Percentiles rank a stretch among this genome's conserved stretches.
Conservation (phyloP, 768 basidiomycete genomes). For the Mycena vulgaris region DNA sequence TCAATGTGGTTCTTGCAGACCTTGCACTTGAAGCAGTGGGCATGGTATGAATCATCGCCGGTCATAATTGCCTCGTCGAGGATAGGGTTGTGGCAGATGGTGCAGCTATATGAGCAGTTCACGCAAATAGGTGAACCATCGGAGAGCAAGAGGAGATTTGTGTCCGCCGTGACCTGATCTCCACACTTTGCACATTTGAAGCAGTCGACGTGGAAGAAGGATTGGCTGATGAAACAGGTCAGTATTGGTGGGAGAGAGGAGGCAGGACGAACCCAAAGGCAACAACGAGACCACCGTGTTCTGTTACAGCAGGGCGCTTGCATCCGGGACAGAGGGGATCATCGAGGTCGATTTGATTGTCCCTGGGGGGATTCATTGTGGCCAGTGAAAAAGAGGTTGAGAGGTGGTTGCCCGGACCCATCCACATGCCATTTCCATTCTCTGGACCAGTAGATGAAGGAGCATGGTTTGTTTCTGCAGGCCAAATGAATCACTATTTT, state of each 20-base stretch:
- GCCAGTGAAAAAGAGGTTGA: constrained; percentile 46
- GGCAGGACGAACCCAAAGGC: constrained; percentile 87
- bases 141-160: constrained; percentile 95
- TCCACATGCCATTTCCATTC: too few species aligned
- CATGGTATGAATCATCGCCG: constrained; percentile 98
- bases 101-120: constrained; percentile 95
- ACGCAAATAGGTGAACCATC: constrained; percentile 98
- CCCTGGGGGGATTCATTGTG: constrained; percentile 44
- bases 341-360: constrained; percentile 49
- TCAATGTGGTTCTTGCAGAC: constrained; percentile 96
- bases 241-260: constrained; percentile 31
- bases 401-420: too few species aligned
- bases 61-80: constrained; percentile 99
- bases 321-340: constrained; percentile 87
- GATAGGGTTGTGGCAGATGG: constrained; percentile 93
- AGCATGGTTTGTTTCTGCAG: too few species aligned
- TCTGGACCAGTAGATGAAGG: too few species aligned
- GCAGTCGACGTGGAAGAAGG: constrained; percentile 95
- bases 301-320: constrained; percentile 84
- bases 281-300: constrained; percentile 90
- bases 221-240: constrained; percentile 69
- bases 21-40: constrained; percentile 98
- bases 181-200: constrained; percentile 98
- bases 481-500: too few species aligned
- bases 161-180: constrained; percentile 94